phyloP scores from a whole-genome alignment of 73 alveolate genomes.

The Paramecium pentaurelia region DNA sequence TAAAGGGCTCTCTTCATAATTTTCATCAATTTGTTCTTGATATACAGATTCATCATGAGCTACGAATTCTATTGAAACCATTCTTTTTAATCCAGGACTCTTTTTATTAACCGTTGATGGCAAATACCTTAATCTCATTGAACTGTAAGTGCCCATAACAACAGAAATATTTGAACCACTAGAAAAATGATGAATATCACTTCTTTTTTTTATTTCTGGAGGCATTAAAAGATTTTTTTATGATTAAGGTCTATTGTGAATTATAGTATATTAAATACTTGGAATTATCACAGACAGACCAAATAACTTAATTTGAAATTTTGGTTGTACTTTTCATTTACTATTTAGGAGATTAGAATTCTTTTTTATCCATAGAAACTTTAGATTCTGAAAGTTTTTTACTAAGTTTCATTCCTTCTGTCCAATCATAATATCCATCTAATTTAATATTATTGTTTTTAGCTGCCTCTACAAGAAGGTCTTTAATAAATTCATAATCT shows the following conservation, averaged over 20 bases:
- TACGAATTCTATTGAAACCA: not conserved
- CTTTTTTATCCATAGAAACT: not conserved
- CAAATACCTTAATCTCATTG: not conserved
- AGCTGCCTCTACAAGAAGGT: not conserved
- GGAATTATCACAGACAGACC: not conserved
- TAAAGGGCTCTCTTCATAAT: not conserved
- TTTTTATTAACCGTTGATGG: not conserved
- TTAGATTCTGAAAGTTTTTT: not conserved
- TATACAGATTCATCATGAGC: not conserved
- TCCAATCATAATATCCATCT: conserved; percentile 35
- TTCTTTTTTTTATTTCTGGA: not conserved
- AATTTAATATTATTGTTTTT: not conserved
- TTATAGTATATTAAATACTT: not conserved
- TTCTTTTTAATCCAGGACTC: not conserved
- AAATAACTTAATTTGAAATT: not conserved
- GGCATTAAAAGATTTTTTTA: not conserved
- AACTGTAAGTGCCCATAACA: not conserved
- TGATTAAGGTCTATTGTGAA: not conserved
- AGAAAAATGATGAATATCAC: not conserved
- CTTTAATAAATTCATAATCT: not conserved
- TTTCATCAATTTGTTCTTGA: not conserved
- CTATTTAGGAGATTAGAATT: not conserved
- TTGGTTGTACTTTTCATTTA: not conserved
- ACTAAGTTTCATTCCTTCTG: not conserved
- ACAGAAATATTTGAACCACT: not conserved